Percentiles rank a stretch among this genome's conserved stretches.
phyloP scores from a whole-genome alignment of 2,329 filamentous ascomycete genomes.

The Trichoderma lentiforme region DNA sequence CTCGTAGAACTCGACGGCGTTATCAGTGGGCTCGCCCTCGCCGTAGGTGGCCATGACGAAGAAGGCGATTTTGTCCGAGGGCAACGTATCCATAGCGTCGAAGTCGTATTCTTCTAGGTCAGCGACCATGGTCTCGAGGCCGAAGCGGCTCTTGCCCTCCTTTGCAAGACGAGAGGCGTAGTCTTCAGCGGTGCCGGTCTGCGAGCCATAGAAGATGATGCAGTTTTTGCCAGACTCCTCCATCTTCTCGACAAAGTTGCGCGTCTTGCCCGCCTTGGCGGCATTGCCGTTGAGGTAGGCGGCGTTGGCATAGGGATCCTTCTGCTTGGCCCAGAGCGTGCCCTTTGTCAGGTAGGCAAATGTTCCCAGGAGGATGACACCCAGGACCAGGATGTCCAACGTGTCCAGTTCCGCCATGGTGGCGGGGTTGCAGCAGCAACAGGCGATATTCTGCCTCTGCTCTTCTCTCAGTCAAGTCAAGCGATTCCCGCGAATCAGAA shows the following conservation, averaged over 20 bases:
- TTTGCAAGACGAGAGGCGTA: constrained; percentile 95
- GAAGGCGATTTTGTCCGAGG: constrained; percentile 86
- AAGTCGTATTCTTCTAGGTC: constrained; percentile 98
- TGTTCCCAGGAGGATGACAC: constrained; percentile 78
- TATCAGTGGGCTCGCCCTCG: constrained; percentile 97
- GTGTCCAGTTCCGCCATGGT: constrained; percentile 95
- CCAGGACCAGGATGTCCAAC: constrained; percentile 89
- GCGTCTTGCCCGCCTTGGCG: constrained; percentile 75
- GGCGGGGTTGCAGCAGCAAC: constrained; percentile 30
- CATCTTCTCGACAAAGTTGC: constrained; percentile 94
- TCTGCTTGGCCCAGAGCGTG: constrained; percentile 82
- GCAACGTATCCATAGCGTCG: constrained; percentile 85
- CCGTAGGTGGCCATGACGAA: constrained; percentile 97
- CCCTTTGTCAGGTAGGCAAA: constrained; percentile 97
- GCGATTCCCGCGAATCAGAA: background rate
- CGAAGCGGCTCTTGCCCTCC: constrained; percentile 94
- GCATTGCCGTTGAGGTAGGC: constrained; percentile 61
- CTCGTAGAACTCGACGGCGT: constrained; percentile 98
- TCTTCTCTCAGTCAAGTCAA: background rate
- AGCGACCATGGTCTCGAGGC: constrained; percentile 95
- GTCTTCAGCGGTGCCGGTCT: constrained; percentile 97
- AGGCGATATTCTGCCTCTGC: background rate
- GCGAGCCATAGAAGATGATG: constrained; percentile 96
- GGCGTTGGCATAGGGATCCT: constrained; percentile 82
- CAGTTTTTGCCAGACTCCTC: constrained; percentile 95